Conservation (phyloP, 768 basidiomycete genomes). For the Coprinellus aureogranulatus region DNA sequence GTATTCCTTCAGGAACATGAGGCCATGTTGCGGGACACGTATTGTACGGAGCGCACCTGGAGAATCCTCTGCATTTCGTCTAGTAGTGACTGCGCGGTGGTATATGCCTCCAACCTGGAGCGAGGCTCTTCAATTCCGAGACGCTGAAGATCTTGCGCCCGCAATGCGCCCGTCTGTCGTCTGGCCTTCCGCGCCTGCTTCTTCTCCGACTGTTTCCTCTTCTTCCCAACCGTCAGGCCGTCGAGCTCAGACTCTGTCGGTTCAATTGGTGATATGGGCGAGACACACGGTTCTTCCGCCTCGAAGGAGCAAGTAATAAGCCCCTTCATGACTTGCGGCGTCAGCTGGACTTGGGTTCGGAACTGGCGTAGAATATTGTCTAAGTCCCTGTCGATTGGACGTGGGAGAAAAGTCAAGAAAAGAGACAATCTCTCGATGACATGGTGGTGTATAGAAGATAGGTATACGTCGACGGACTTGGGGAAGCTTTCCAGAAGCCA, state of each 20-base stretch:
- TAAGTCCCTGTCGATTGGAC: background rate
- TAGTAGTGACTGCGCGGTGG: background rate
- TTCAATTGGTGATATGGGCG: background rate
- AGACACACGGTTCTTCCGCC: background rate
- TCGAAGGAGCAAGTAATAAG: background rate
- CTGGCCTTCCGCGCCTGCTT: background rate
- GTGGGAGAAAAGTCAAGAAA: background rate
- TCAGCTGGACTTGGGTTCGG: background rate
- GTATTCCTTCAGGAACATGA: background rate
- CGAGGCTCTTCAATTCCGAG: background rate
- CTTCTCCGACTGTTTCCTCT: constrained; percentile 2
- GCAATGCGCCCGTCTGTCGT: background rate
- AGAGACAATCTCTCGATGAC: background rate
- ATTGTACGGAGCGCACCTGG: background rate
- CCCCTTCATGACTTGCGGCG: background rate
- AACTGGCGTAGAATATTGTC: background rate
- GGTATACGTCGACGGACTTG: background rate
- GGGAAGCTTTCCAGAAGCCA: background rate
- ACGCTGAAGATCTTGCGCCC: background rate
- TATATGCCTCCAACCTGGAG: background rate
- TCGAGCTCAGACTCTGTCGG: background rate
- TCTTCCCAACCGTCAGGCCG: background rate
- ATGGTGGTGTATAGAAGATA: background rate
- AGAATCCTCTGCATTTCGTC: background rate
- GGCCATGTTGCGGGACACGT: background rate